Percentiles rank a stretch among this genome's conserved stretches.
Evolutionary conservation across 1,139 yeast species (phyloP).

Genomic region (Kazachstania sp.): DNA sequence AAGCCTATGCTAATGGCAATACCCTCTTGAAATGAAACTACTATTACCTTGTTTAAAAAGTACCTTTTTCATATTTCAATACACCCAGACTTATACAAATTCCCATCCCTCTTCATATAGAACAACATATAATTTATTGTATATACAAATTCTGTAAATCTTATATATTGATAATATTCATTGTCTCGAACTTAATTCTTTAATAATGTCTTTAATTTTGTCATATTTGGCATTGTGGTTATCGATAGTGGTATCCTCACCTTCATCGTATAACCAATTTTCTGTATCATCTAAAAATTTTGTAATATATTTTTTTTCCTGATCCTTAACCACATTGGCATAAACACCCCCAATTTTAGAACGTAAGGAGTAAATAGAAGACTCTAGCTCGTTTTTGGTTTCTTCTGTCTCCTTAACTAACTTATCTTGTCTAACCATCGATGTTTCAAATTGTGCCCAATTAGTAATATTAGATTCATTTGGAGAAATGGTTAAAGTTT

Average conservation of each 20-base stretch:
- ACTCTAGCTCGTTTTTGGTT: slow-evolving; percentile 95
- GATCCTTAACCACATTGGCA: slow-evolving; percentile 75
- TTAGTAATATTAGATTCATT: slow-evolving; percentile 48
- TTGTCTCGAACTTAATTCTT: not conserved
- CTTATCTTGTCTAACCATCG: slow-evolving; percentile 81
- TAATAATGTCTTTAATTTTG: not conserved
- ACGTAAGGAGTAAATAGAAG: slow-evolving; percentile 93
- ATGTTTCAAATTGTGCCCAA: slow-evolving; percentile 70
- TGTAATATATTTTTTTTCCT: slow-evolving; percentile 71
- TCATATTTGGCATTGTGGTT: not conserved
- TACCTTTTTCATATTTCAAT: not conserved
- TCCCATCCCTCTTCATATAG: too few species aligned
- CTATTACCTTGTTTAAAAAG: not conserved
- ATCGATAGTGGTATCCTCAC: slow-evolving; percentile 60
- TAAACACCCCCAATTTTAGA: slow-evolving; percentile 91
- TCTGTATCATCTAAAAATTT: slow-evolving; percentile 75
- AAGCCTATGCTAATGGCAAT: not conserved
- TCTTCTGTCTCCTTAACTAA: slow-evolving; percentile 97
- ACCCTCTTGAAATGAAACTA: not conserved
- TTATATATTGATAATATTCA: not conserved
- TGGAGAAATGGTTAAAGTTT: slow-evolving; percentile 56
- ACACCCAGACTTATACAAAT: too few species aligned
- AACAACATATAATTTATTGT: too few species aligned
- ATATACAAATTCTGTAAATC: too few species aligned
- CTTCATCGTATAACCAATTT: slow-evolving; percentile 93